These are phyloP conservation scores for Mycena belliarum DNA, from an alignment of 768 basidiomycete species.

Conservation along the genomic window DNA sequence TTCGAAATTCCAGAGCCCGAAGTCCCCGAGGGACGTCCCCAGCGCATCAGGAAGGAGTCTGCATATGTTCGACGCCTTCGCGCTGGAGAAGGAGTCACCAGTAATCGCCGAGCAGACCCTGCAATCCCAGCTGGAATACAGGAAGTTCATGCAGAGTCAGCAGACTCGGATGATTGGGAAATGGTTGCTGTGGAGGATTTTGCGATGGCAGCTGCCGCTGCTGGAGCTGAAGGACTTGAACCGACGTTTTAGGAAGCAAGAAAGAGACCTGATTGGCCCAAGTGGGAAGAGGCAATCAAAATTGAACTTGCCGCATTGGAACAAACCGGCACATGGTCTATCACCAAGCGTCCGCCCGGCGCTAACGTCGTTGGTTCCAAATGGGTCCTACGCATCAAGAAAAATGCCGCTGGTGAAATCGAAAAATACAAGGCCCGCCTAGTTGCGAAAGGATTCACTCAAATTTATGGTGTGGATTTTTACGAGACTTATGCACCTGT, in stretches of 20 bases:
- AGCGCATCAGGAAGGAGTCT: too few species aligned
- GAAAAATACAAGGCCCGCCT: slow-evolving; percentile 39
- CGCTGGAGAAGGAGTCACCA: too few species aligned
- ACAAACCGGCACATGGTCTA: slow-evolving; percentile 23
- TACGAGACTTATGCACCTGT: slow-evolving; percentile 17
- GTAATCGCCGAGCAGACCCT: too few species aligned
- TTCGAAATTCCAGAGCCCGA: too few species aligned
- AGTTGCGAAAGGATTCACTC: slow-evolving; percentile 42
- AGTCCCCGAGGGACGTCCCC: too few species aligned
- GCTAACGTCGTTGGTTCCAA: slow-evolving; percentile 26
- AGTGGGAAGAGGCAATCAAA: slow-evolving; percentile 1
- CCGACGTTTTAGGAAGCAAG: not conserved
- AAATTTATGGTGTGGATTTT: slow-evolving; percentile 39
- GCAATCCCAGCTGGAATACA: too few species aligned
- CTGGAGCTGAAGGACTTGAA: too few species aligned
- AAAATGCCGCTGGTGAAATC: slow-evolving; percentile 18
- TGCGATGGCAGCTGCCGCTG: too few species aligned
- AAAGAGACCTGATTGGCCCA: slow-evolving; percentile 15
- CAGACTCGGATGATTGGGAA: too few species aligned
- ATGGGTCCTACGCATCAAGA: slow-evolving; percentile 22
- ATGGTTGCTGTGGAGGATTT: too few species aligned
- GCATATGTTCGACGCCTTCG: too few species aligned
- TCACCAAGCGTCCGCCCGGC: slow-evolving; percentile 21
- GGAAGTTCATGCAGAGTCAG: too few species aligned
- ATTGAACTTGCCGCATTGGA: slow-evolving; percentile 9